Evolutionary conservation across 208 protist genomes (phyloP).

Genomic region (Acanthamoeba lenticulata): DNA sequence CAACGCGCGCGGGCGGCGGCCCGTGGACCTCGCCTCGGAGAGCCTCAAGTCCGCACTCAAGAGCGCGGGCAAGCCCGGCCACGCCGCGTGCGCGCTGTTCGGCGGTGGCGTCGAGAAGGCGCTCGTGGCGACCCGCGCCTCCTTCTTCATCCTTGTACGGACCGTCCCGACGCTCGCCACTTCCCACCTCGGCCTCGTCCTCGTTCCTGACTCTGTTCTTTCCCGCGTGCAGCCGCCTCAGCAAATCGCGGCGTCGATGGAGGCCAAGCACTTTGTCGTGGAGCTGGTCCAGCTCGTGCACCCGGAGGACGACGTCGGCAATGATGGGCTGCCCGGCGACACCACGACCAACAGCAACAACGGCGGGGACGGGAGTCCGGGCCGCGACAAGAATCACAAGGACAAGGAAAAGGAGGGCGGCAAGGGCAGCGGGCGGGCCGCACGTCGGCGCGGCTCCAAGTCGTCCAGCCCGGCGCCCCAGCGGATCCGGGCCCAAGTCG

Average conservation of each 20-base stretch:
- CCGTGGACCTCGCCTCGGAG: neutral
- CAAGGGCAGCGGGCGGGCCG: neutral
- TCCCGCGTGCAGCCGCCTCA: neutral
- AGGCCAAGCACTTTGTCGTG: neutral
- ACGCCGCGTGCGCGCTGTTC: neutral
- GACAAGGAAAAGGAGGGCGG: neutral
- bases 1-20: neutral
- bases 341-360: too few relatives aligned
- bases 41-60: neutral
- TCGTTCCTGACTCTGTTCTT: neutral
- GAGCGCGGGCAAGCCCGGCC: neutral
- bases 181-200: neutral
- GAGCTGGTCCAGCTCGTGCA: neutral
- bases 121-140: neutral
- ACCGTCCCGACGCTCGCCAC: neutral
- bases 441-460: neutral
- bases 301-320: too few relatives aligned
- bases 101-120: neutral
- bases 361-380: too few relatives aligned
- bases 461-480: neutral
- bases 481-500: neutral
- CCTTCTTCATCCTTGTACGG: neutral
- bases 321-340: too few relatives aligned
- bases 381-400: neutral
- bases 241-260: neutral